Conservation (phyloP, 129 eudicot species). For the Logfia minima region DNA sequence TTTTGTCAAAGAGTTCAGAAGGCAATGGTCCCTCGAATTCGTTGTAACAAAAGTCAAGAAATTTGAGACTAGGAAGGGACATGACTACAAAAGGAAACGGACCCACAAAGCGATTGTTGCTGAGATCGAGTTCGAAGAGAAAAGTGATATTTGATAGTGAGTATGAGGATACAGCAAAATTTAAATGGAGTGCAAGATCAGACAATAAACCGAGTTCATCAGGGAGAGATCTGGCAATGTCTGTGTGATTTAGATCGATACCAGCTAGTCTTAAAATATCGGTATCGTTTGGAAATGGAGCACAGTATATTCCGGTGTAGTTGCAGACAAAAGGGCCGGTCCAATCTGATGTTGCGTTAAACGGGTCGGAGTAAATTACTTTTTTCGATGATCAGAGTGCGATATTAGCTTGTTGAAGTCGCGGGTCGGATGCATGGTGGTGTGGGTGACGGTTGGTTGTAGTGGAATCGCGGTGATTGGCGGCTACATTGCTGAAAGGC, state of each 20-base stretch:
- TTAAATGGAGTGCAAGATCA: constrained; percentile 66
- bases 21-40: constrained; percentile 77
- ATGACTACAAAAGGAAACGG: constrained; percentile 68
- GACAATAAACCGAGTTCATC: constrained; percentile 62
- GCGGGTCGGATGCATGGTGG: constrained; percentile 32
- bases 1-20: constrained; percentile 46
- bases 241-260: constrained; percentile 71
- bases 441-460: constrained; percentile 26
- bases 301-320: constrained; percentile 69
- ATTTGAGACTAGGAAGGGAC: constrained; percentile 51
- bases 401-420: constrained; percentile 60
- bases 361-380: constrained; percentile 73
- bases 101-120: constrained; percentile 81
- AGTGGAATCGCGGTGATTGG: constrained; percentile 43
- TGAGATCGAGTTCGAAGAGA: constrained; percentile 71
- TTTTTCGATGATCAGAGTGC: constrained; percentile 85
- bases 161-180: constrained; percentile 73
- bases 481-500: constrained; percentile 34
- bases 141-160: constrained; percentile 52
- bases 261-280: constrained; percentile 47
- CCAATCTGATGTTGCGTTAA: constrained; percentile 67
- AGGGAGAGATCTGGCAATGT: constrained; percentile 72
- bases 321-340: constrained; percentile 67
- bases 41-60: constrained; percentile 70
- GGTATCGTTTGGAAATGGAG: constrained; percentile 44